These are phyloP conservation scores for Cladosporium sp. DNA, from an alignment of 2,329 filamentous ascomycete species.

Conservation along the genomic window DNA sequence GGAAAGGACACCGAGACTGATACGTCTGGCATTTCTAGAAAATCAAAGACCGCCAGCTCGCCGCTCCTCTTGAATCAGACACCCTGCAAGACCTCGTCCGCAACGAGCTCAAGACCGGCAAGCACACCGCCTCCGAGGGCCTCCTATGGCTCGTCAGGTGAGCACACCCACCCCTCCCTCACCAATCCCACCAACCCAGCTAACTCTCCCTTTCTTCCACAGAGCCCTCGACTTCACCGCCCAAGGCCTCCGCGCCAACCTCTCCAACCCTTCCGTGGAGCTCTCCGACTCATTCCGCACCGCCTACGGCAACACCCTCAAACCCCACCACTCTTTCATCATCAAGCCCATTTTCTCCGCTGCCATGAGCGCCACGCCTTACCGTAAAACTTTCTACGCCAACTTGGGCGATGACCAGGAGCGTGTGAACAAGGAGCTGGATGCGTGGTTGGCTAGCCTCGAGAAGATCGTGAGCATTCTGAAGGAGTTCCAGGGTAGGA, in stretches of 20 bases:
- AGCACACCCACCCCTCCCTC: constrained; percentile 21
- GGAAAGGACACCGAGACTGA: not conserved
- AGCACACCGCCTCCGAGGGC: constrained; percentile 83
- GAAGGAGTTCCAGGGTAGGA: constrained; percentile 56
- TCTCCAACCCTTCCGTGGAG: constrained; percentile 65
- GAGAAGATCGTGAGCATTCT: constrained; percentile 76
- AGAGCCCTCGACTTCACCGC: constrained; percentile 93
- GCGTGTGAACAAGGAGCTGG: constrained; percentile 62
- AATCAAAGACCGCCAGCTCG: constrained; percentile 77
- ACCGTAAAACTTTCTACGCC: constrained; percentile 86
- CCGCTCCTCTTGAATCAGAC: constrained; percentile 71
- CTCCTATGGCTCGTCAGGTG: constrained; percentile 88
- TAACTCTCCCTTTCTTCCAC: constrained; percentile 14
- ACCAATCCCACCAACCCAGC: not conserved
- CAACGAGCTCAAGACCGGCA: constrained; percentile 86
- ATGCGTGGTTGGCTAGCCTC: constrained; percentile 69
- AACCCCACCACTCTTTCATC: constrained; percentile 84
- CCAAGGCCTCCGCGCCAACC: constrained; percentile 74
- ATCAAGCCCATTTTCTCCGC: constrained; percentile 89
- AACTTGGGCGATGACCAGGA: constrained; percentile 70
- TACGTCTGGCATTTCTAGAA: constrained; percentile 56
- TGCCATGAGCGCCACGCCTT: constrained; percentile 89
- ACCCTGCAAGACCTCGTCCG: constrained; percentile 79
- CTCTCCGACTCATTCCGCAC: constrained; percentile 80
- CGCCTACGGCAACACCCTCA: constrained; percentile 82